Percentiles rank a stretch among this genome's conserved stretches.
phyloP scores from a whole-genome alignment of 1,139 yeast species.

The Candida tetrigidarum region DNA sequence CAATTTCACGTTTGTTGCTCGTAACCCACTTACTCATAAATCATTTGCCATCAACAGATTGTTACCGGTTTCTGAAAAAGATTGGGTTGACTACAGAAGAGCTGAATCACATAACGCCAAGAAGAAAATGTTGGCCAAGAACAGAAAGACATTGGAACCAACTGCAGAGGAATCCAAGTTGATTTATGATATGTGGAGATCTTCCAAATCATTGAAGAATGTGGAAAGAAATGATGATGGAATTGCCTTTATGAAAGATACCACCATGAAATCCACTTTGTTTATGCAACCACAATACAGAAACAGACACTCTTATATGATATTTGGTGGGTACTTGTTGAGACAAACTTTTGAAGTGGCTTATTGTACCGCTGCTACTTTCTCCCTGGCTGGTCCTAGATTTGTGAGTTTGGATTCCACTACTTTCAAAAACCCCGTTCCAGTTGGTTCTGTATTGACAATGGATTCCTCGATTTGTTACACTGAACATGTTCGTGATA shows the following conservation, averaged over 20 bases:
- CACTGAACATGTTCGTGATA: conserved; percentile 71
- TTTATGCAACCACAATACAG: conserved; percentile 97
- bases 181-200: conserved; percentile 78
- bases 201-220: conserved; percentile 49
- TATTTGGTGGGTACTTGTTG: conserved; percentile 90
- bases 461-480: conserved; percentile 83
- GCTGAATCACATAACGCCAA: conserved; percentile 90
- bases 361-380: conserved; percentile 89
- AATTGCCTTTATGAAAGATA: conserved; percentile 69
- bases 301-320: conserved; percentile 92
- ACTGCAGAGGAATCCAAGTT: conserved; percentile 70
- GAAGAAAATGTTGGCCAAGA: conserved; percentile 76
- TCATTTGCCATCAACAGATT: conserved; percentile 84
- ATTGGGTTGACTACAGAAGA: conserved; percentile 82
- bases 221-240: conserved; percentile 23
- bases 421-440: conserved; percentile 91
- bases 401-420: conserved; percentile 90
- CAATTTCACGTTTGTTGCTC: conserved; percentile 92
- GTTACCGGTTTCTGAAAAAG: conserved; percentile 71
- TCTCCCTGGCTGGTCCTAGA: conserved; percentile 81
- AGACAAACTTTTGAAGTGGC: conserved; percentile 94
- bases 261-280: conserved; percentile 70
- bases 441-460: conserved; percentile 87
- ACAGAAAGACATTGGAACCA: conserved; percentile 67
- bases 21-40: conserved; percentile 87